Evolutionary conservation across 192 early-diverging fungal genomes (phyloP).

Genomic region (Backusella australiensis): DNA sequence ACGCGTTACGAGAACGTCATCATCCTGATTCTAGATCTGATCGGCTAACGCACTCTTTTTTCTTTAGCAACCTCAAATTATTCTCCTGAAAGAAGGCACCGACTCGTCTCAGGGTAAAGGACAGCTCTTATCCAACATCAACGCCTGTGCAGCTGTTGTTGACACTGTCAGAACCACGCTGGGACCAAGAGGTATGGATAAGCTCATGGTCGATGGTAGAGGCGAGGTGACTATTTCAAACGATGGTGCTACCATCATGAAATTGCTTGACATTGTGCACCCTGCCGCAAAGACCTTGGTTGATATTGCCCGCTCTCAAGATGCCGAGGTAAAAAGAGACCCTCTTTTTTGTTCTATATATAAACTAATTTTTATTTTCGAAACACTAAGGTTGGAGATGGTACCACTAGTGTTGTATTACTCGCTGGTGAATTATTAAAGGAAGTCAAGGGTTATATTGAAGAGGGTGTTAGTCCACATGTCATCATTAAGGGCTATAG

Average conservation of each 20-base stretch:
- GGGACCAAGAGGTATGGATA: conserved; percentile 99
- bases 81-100: conserved; percentile 98
- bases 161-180: conserved; percentile 96
- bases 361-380: too few species aligned
- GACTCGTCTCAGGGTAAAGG: conserved; percentile 97
- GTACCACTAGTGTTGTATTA: conserved; percentile 96
- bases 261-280: conserved; percentile 96
- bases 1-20: not conserved
- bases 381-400: conserved; percentile 80
- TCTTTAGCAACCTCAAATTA: conserved; percentile 93
- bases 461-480: conserved; percentile 94
- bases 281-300: conserved; percentile 98
- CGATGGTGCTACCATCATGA: conserved; percentile 99
- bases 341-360: too few species aligned
- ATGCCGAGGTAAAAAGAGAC: conserved; percentile 72
- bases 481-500: conserved; percentile 95
- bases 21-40: not conserved
- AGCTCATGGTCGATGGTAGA: conserved; percentile 93
- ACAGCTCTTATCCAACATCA: conserved; percentile 97
- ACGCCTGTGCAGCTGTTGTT: conserved; percentile 91
- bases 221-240: conserved; percentile 95
- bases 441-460: conserved; percentile 89
- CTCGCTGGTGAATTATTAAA: conserved; percentile 96
- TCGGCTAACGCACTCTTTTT: not conserved
- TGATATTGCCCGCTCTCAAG: conserved; percentile 97